Base-by-base conservation (phyloP, 495 filamentous ascomycete genomes). In the Pseudevernia furfuracea region DNA sequence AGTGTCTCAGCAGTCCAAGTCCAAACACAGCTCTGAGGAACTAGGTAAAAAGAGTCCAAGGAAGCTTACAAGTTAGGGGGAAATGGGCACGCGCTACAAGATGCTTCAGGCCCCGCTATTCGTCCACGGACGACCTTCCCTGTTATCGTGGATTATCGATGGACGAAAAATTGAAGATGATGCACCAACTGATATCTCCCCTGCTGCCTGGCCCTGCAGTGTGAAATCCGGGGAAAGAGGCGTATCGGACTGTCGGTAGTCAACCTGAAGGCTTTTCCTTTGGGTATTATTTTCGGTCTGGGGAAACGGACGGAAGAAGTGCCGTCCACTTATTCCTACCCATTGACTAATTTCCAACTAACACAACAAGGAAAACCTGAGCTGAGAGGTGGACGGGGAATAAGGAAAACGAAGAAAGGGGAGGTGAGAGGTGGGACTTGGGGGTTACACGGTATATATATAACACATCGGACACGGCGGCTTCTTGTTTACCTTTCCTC, bases 31-130 rank as follows among this genome's bases (percentile, higher is more conserved):
- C n/a, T n/a, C n/a, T n/a, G n/a, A n/a, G n/a, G n/a, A n/a, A n/a
- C n/a, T n/a, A n/a, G n/a, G n/a, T n/a, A n/a, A n/a, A n/a, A n/a
- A n/a, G n/a, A n/a, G n/a, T n/a, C n/a, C n/a, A n/a, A n/a, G n/a
- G n/a, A n/a, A n/a, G n/a, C n/a, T n/a, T n/a, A n/a, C n/a, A n/a
- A n/a, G n/a, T n/a, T n/a, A 21, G 43, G 10, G 43, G 21, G 43
- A 44, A n/a, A 11, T 0, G 5, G 2, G 17, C 10, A 39, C 36
- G 57, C 36, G 36, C 39, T 59, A 64, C 62, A 60, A 64, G 44
- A 59, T 43, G 43, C 34, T 19, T 21, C 32, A 48, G 34, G 56
- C 62, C 43, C 62, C 62, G 44, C 62, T 15, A 60, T 64, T 53
- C 55, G 44, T n/a, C 56, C 41, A 46, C 12, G 32, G 25, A 3